phyloP scores from a whole-genome alignment of 2,329 filamentous ascomycete species.

The Ophiostoma ulmi region DNA sequence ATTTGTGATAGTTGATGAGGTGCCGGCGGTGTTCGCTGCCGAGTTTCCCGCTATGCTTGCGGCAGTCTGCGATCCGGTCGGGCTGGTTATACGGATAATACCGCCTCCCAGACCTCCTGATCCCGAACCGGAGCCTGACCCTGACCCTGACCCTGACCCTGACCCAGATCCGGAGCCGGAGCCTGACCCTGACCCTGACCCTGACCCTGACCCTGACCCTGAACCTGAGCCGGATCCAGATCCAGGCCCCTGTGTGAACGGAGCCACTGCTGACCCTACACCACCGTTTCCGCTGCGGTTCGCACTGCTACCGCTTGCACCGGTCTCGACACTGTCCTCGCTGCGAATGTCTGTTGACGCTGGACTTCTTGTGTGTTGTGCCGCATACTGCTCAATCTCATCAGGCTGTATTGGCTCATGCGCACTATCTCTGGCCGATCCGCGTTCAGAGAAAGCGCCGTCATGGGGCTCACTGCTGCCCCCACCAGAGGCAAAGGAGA shows the following conservation, averaged over 20 bases:
- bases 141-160: neutral
- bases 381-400: constrained; percentile 14
- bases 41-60: constrained; percentile 32
- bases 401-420: constrained; percentile 10
- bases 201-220: constrained; percentile 1
- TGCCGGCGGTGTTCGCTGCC: constrained; percentile 12
- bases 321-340: constrained; percentile 66
- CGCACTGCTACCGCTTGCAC: constrained; percentile 55
- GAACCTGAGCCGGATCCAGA: constrained; percentile 6
- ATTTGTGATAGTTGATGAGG: constrained; percentile 19
- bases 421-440: constrained; percentile 32
- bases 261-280: neutral
- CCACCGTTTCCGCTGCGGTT: constrained; percentile 18
- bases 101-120: constrained; percentile 35
- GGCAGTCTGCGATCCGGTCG: constrained; percentile 37
- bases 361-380: constrained; percentile 34
- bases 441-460: constrained; percentile 35
- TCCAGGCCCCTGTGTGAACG: neutral
- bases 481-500: constrained; percentile 28
- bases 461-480: constrained; percentile 34
- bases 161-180: constrained; percentile 3
- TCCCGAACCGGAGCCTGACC: constrained; percentile 27
- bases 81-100: constrained; percentile 39
- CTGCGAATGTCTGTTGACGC: constrained; percentile 55
- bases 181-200: neutral